These are phyloP conservation scores for Achaetomium macrosporum DNA, from an alignment of 2,329 filamentous ascomycete species.

Conservation along the genomic window DNA sequence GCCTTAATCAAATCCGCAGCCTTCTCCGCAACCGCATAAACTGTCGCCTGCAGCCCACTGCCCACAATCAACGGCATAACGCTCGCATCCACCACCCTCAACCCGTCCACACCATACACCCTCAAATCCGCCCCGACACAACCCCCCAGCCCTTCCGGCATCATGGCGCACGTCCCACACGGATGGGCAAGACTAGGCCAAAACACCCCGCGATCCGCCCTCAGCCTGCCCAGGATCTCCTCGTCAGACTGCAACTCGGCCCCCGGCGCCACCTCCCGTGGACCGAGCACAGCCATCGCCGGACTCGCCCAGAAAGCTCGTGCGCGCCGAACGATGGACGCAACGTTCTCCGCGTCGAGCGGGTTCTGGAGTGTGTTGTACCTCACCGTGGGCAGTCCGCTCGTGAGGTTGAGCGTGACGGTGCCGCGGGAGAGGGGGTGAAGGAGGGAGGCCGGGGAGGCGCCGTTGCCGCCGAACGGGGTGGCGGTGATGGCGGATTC, in stretches of 20 bases:
- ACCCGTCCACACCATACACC: not conserved
- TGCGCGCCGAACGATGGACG: constrained; percentile 14
- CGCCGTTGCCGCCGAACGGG: constrained; percentile 15
- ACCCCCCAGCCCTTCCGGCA: constrained; percentile 8
- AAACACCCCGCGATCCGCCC: constrained; percentile 8
- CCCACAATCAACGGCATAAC: not conserved
- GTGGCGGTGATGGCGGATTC: constrained; percentile 3
- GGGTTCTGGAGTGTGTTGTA: constrained; percentile 23
- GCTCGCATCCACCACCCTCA: not conserved
- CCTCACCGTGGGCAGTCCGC: constrained; percentile 15
- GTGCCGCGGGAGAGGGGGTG: constrained; percentile 21
- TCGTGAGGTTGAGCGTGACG: constrained; percentile 12
- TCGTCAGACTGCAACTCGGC: constrained; percentile 13
- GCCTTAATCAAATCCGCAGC: not conserved
- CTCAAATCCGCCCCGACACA: not conserved
- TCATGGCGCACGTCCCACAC: constrained; percentile 7
- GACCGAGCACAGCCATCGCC: constrained; percentile 4
- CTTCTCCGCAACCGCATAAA: not conserved
- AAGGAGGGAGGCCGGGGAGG: constrained; percentile 10
- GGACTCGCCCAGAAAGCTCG: constrained; percentile 14
- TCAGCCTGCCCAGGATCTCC: constrained; percentile 12
- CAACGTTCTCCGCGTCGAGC: constrained; percentile 15
- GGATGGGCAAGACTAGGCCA: constrained; percentile 14
- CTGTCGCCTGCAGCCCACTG: not conserved
- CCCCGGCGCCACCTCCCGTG: constrained; percentile 13